These are phyloP conservation scores for Niveomyces coronatus DNA, from an alignment of 2,329 filamentous ascomycete species.

Conservation along the genomic window DNA sequence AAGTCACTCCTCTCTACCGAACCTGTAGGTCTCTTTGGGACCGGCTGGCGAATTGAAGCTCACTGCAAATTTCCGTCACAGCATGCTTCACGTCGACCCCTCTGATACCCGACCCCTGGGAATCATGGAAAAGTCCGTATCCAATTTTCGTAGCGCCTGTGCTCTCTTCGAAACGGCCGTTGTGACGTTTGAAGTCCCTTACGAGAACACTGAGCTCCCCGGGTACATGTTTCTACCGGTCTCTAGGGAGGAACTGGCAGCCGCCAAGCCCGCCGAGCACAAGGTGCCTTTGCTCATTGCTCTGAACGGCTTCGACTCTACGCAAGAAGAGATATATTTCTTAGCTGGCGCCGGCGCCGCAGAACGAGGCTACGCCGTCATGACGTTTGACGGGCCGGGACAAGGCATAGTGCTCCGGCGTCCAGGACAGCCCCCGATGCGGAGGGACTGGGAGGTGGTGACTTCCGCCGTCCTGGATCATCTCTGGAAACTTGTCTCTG, in stretches of 20 bases:
- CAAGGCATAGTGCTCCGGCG: constrained; percentile 28
- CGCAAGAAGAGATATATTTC: constrained; percentile 31
- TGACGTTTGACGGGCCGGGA: constrained; percentile 36
- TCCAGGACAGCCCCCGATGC: constrained; percentile 18
- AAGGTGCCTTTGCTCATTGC: constrained; percentile 27
- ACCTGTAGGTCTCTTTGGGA: too few relatives aligned
- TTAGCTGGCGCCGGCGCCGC: constrained; percentile 16
- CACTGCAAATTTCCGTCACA: too few relatives aligned
- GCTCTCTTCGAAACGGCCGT: constrained; percentile 20
- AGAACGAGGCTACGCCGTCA: constrained; percentile 28
- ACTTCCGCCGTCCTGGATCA: constrained; percentile 21
- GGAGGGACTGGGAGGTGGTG: constrained; percentile 30
- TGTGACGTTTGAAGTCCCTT: constrained; percentile 27
- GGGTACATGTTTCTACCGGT: constrained; percentile 27
- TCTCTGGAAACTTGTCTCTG: constrained; percentile 12
- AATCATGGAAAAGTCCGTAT: constrained; percentile 15
- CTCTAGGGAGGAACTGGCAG: too few relatives aligned
- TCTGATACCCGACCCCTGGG: constrained; percentile 21
- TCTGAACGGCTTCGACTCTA: constrained; percentile 25
- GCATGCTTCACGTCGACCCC: too few relatives aligned
- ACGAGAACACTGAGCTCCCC: constrained; percentile 23
- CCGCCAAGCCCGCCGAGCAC: constrained; percentile 12
- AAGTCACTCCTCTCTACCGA: too few relatives aligned
- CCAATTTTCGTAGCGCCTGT: constrained; percentile 18
- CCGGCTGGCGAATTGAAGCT: too few relatives aligned